Evolutionary conservation across 2,329 filamentous ascomycete genomes (phyloP).

Genomic region (Penicillium fuscoglaucum): DNA sequence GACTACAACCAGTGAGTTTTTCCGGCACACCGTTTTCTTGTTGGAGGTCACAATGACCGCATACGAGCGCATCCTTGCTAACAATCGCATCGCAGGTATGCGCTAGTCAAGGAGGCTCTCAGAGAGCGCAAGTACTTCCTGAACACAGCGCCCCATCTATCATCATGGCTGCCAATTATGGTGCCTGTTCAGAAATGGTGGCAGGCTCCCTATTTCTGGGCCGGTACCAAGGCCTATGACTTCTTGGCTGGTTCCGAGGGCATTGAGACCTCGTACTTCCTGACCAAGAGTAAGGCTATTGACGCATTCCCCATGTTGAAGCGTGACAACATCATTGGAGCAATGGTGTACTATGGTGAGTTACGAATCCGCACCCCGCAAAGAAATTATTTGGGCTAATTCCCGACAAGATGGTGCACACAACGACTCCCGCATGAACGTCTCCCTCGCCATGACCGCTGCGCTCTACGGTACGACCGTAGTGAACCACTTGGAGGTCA

Average conservation of each 20-base stretch:
- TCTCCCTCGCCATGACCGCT: conserved; percentile 82
- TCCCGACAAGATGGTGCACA: conserved; percentile 69
- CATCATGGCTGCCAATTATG: conserved; percentile 79
- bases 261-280: conserved; percentile 84
- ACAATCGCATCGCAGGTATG: conserved; percentile 45
- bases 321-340: conserved; percentile 73
- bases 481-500: conserved; percentile 81
- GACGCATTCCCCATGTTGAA: conserved; percentile 89
- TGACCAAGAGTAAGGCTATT: conserved; percentile 81
- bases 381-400: conserved; percentile 2
- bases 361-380: not conserved
- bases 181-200: conserved; percentile 80
- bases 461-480: conserved; percentile 83
- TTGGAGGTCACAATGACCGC: not conserved
- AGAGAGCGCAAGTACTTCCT: conserved; percentile 81
- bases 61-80: conserved; percentile 2
- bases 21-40: no score
- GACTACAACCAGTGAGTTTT: conserved; percentile 71
- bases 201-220: conserved; percentile 75
- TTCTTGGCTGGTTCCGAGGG: conserved; percentile 81
- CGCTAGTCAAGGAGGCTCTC: conserved; percentile 77
- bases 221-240: conserved; percentile 77
- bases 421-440: conserved; percentile 91
- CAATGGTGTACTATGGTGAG: conserved; percentile 79
- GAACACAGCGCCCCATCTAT: conserved; percentile 79